Base-by-base conservation (phyloP, 2,329 filamentous ascomycete genomes). In the Arachnomyces sp. region DNA sequence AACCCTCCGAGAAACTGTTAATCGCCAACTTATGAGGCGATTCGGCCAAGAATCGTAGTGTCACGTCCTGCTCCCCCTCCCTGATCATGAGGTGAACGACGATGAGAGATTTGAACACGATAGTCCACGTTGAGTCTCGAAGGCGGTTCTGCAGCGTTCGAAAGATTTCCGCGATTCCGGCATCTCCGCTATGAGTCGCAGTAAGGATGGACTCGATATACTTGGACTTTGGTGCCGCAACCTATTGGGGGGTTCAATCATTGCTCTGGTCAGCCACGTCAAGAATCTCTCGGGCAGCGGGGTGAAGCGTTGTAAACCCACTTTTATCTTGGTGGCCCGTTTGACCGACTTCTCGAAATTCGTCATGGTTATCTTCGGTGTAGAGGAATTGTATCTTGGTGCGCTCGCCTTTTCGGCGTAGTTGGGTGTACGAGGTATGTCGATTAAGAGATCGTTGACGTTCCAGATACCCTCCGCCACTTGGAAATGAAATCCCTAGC, bases 311-410 rank as follows among this genome's bases (percentile, higher is more conserved):
- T 25, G 36, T 25, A 52, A 63, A 63, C 60, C 49, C 56, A 89
- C 88, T 80, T 95, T 96, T 62, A 94, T 86, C 74, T 96, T 96
- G 57, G 90, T 96, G 55, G 86, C 90, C 69, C 90, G 92, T 74
- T 96, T 96, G 61, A 98, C 92, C 53, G 89, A 94, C 75, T 96
- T 98, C 74, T 98, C 92, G 63, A 96, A 96, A 44, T 86, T 90
- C 71, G 42, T 36, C 45, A 48, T 50, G 30, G 35, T 34, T 28
- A 30, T 29, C 35, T n/a, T n/a, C n/a, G n/a, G n/a, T n/a, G n/a
- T 17, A 30, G 21, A 9, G 9, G 21, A 9, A 5, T 25, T 25
- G 21, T 81, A 85, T 52, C 84, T 79, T 85, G 89, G 89, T 51
- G 37, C 46, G 18, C 33, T 21, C 33, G 21, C 17, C 15, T n/a